These are phyloP conservation scores for Ophiocordyceps camponoti-saundersi DNA, from an alignment of 2,329 filamentous ascomycete genomes.

Conservation along the genomic window DNA sequence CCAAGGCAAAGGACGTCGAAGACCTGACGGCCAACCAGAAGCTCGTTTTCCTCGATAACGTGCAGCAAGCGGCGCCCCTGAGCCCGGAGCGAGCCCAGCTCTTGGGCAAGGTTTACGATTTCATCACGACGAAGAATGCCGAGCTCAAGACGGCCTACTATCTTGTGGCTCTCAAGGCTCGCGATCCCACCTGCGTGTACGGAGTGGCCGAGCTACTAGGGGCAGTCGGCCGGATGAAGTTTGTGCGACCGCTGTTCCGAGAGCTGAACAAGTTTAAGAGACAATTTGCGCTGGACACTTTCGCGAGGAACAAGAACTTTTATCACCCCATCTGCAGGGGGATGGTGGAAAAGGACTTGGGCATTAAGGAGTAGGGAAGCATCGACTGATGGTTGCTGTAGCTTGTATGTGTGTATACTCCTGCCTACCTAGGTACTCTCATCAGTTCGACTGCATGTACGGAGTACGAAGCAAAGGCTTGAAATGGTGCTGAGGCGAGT, in stretches of 20 bases:
- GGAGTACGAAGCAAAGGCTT: no score
- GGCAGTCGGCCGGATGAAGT: slow-evolving; percentile 89
- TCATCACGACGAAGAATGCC: slow-evolving; percentile 62
- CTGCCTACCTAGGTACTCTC: no score
- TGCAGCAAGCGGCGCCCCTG: slow-evolving; percentile 50
- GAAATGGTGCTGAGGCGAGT: no score
- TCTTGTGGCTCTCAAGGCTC: slow-evolving; percentile 58
- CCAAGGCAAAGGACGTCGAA: slow-evolving; percentile 50
- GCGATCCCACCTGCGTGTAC: slow-evolving; percentile 50
- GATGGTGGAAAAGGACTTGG: slow-evolving; percentile 76
- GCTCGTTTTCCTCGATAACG: slow-evolving; percentile 72
- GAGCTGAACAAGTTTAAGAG: slow-evolving; percentile 59
- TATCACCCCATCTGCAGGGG: slow-evolving; percentile 86
- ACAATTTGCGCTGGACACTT: slow-evolving; percentile 61
- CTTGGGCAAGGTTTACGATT: slow-evolving; percentile 61
- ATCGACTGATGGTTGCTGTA: background rate
- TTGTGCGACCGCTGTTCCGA: slow-evolving; percentile 72
- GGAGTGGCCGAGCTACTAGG: slow-evolving; percentile 62
- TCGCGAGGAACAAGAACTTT: slow-evolving; percentile 75
- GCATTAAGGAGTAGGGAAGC: slow-evolving; percentile 9
- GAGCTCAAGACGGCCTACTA: slow-evolving; percentile 74
- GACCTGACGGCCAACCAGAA: slow-evolving; percentile 73
- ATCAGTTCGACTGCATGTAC: no score
- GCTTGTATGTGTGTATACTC: background rate
- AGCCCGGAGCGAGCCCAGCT: slow-evolving; percentile 46